Base-by-base conservation (phyloP, 1,284 basidiomycete species). In the Blastosporella zonata region DNA sequence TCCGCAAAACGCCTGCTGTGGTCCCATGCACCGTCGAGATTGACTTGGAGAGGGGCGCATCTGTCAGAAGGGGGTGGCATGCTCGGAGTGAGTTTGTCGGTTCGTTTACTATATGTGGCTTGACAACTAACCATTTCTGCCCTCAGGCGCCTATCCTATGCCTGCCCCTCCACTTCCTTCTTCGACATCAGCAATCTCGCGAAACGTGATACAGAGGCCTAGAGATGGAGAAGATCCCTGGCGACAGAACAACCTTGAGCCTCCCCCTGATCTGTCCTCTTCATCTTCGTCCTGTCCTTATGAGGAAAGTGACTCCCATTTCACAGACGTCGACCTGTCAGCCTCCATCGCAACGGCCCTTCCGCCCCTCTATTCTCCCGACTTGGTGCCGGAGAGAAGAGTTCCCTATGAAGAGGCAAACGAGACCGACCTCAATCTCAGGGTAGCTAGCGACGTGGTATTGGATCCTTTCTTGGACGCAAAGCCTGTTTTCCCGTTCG, bases 11-110 rank as follows among this genome's bases (percentile, higher is more conserved):
- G 21, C 46, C 48, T 22, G 52, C 38, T 3, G 37, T 51, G 21
- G 49, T 53, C 18, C 49, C 55, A 17, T 53, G 47, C 37, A 25
- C 38, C 12, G 29, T 34, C 13, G 47, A 52, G 12, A 18, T 49
- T 25, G 55, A 58, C 33, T 43, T 58, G 34, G 56, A 58, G 29
- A 43, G 42, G 34, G 50, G 54, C 22, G 20, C 39, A 8, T 9
- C 38, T 15, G 15, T 27, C 37, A 43, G 33, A 17, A 43, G 29
- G 10, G 36, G 38, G 39, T 17, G 28, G 1, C 22, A 28, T 13
- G 29, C 29, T 39, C 34, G 25, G 25, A 17, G 50, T 47, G 18
- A 35, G 31, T 47, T 23, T n/a, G 2, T 22, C 12, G 23, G 5
- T 18, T 28, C 5, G 21, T 3, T 21, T 23, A 3, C 23, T 3